A percentile compares a stretch with the other conserved stretches of the same genome.
phyloP scores from a whole-genome alignment of 2,329 filamentous ascomycete genomes.

The Penicillium sp. region DNA sequence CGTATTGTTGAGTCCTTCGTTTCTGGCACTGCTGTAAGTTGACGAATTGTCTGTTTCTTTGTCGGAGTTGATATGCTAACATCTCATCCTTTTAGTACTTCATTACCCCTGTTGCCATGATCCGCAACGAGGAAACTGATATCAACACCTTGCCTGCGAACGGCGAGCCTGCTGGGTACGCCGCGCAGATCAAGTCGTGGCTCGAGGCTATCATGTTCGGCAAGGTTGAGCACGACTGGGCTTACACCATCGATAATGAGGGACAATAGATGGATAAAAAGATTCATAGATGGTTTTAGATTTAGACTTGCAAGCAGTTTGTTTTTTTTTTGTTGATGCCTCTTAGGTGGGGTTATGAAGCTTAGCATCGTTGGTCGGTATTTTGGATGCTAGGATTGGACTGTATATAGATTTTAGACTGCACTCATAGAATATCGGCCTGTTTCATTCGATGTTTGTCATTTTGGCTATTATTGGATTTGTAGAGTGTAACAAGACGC shows the following conservation, averaged over 20 bases:
- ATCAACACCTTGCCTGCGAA: constrained; percentile 51
- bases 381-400: constrained; percentile 4
- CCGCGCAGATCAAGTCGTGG: constrained; percentile 60
- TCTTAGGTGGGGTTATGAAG: background rate
- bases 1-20: constrained; percentile 82
- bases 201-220: constrained; percentile 75
- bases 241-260: constrained; percentile 65
- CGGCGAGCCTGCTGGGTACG: constrained; percentile 34
- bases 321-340: background rate
- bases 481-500: background rate
- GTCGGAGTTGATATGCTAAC: background rate
- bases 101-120: constrained; percentile 65
- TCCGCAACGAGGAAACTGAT: constrained; percentile 66
- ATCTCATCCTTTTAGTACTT: constrained; percentile 58
- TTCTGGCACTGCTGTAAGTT: constrained; percentile 76
- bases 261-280: constrained; percentile 25
- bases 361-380: background rate
- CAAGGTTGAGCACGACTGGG: constrained; percentile 67
- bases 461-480: background rate
- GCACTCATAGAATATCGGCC: background rate
- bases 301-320: background rate
- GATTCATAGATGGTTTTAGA: background rate
- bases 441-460: background rate
- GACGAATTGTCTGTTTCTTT: background rate
- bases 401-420: constrained; percentile 9